Conservation (phyloP, 768 basidiomycete genomes). For the Suillus subluteus region DNA sequence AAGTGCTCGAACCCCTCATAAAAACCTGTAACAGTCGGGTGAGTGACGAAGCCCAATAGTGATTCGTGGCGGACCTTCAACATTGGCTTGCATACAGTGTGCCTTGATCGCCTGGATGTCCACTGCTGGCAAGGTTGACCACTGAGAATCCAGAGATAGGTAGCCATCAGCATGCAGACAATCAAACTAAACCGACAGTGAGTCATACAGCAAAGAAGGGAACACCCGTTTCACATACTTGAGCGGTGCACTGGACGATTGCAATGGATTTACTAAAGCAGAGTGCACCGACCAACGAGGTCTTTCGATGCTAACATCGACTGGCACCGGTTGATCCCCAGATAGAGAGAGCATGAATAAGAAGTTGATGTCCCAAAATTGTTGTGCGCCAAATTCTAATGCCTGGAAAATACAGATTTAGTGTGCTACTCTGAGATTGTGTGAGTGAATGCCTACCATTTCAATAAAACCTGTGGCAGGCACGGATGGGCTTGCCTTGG, state of each 20-base stretch:
- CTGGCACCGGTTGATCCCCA: slow-evolving; percentile 4
- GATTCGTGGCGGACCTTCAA: background rate
- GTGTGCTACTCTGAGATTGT: background rate
- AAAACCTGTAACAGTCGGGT: slow-evolving; percentile 21
- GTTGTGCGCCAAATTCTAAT: slow-evolving; percentile 9
- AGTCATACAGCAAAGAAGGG: background rate
- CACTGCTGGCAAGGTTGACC: background rate
- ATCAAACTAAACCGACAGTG: background rate
- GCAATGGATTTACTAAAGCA: background rate
- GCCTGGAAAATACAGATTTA: background rate
- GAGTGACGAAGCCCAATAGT: background rate
- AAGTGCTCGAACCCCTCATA: slow-evolving; percentile 33
- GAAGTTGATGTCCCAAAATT: slow-evolving; percentile 8
- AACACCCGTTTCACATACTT: background rate
- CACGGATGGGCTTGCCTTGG: slow-evolving; percentile 47
- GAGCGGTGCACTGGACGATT: background rate
- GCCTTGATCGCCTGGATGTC: slow-evolving; percentile 3
- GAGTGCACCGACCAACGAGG: slow-evolving; percentile 1
- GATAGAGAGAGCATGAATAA: slow-evolving; percentile 7
- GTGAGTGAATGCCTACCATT: slow-evolving; percentile 34
- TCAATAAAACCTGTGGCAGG: slow-evolving; percentile 48
- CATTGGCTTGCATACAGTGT: background rate
- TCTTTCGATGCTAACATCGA: background rate
- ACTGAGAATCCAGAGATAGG: slow-evolving; percentile 2
- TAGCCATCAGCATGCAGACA: slow-evolving; percentile 11